Evolutionary conservation across 2,329 filamentous ascomycete genomes (phyloP), one percentile per base, ranked within the genome.

Genomic region (Sordariomycetes sp.): DNA sequence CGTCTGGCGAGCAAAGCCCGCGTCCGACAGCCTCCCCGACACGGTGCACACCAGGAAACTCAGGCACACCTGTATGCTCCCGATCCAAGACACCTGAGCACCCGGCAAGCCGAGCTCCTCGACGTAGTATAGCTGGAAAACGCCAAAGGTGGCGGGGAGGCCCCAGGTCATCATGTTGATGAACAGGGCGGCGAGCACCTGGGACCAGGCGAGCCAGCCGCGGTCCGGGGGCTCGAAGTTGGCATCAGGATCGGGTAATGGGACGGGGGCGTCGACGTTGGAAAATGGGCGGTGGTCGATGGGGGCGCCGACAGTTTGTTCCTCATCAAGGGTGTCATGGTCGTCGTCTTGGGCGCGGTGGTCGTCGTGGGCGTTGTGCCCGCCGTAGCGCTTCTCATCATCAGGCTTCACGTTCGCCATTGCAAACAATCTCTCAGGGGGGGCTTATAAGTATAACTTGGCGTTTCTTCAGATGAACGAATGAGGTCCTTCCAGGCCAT

Each of bases 121-220:
- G n/a, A 51, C 52, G 39, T 63, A 63, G 52, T 68, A 56, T 6
- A 78, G 53, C 45, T 73, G 69, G 36, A 85, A 69, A 30, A 66
- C 64, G 35, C 60, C 70, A 40, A 70, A 74, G 3, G 64, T 59
- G 5, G 61, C 53, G 4, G 63, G 58, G 34, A 64, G 66, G 34
- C 70, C 69, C 64, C 68, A 72, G 5, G 67, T 59, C 37, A 73
- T 48, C 34, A 58, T 57, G 46, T 66, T 70, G 49, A 70, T 54
- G 20, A 70, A 54, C 26, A 65, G 54, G 21, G 59, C 59, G 6
- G 66, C 63, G 15, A 66, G 30, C 8, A 72, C 66, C 44, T 72
- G 69, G 1, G 55, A 58, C 69, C 69, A 73, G 12, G 67, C 69
- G 11, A 47, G 41, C 32, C 58, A 42, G 10, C 68, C 68, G 18